phyloP scores from a whole-genome alignment of 768 basidiomycete genomes.

The Tricholoma bakamatsutake region DNA sequence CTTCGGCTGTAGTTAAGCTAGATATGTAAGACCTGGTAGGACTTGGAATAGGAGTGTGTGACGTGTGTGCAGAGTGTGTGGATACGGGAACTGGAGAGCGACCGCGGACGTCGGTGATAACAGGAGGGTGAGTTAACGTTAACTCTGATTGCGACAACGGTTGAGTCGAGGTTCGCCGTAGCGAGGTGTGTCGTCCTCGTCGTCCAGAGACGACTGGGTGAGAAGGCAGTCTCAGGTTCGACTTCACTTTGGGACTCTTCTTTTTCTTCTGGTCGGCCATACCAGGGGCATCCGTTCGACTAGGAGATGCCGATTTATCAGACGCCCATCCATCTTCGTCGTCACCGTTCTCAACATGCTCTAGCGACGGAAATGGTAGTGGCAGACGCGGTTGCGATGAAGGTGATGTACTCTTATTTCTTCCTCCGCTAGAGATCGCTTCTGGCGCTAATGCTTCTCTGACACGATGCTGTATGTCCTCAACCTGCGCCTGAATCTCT shows the following conservation, averaged over 20 bases:
- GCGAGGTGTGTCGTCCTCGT: slow-evolving; percentile 9
- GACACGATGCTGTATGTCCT: slow-evolving; percentile 9
- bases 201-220: slow-evolving; percentile 7
- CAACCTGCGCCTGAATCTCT: slow-evolving; percentile 10
- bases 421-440: not conserved
- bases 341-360: slow-evolving; percentile 27
- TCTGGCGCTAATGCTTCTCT: slow-evolving; percentile 7
- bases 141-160: not conserved
- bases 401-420: not conserved
- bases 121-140: slow-evolving; percentile 1
- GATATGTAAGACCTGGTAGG: not conserved
- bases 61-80: not conserved
- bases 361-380: slow-evolving; percentile 4
- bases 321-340: slow-evolving; percentile 66
- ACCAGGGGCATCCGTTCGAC: not conserved
- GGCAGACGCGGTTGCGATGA: slow-evolving; percentile 1
- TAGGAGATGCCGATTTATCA: slow-evolving; percentile 34
- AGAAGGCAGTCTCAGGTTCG: slow-evolving; percentile 1
- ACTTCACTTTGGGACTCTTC: slow-evolving; percentile 7
- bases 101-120: slow-evolving; percentile 1
- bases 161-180: slow-evolving; percentile 6
- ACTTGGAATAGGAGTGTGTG: slow-evolving; percentile 1
- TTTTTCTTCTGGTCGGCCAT: slow-evolving; percentile 9
- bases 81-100: not conserved
- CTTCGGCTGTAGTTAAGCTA: not conserved